Evolutionary conservation across 371 early-diverging fungal genomes (phyloP).

Genomic region (Mortierella sp.): DNA sequence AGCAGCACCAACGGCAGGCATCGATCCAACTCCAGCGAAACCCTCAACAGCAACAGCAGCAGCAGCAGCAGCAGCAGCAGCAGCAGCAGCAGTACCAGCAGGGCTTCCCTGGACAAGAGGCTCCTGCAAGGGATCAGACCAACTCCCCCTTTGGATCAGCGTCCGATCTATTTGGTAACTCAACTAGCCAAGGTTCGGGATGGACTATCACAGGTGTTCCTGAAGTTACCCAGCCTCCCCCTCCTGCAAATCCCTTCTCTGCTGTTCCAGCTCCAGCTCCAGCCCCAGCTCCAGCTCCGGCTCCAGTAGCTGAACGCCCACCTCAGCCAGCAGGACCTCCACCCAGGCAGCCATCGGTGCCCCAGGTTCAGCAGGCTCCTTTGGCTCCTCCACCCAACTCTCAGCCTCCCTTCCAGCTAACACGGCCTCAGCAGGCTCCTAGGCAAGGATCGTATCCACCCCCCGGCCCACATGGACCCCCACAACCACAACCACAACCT

Average conservation of each 20-base stretch:
- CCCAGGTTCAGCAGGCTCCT: slow-evolving; percentile 19
- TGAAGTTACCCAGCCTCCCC: too few relatives aligned
- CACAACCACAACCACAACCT: slow-evolving; percentile 2
- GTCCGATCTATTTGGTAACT: slow-evolving; percentile 46
- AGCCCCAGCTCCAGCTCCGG: slow-evolving; percentile 16
- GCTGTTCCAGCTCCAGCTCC: too few relatives aligned
- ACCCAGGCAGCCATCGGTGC: slow-evolving; percentile 14
- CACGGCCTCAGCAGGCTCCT: slow-evolving; percentile 28
- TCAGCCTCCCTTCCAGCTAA: slow-evolving; percentile 17
- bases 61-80: slow-evolving; percentile 31
- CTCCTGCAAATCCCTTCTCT: slow-evolving; percentile 13
- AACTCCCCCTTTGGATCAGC: slow-evolving; percentile 29
- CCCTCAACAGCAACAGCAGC: slow-evolving; percentile 29
- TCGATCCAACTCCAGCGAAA: slow-evolving; percentile 16
- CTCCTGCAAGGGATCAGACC: slow-evolving; percentile 21
- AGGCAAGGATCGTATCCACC: slow-evolving; percentile 19
- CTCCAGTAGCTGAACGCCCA: slow-evolving; percentile 20
- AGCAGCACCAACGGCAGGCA: slow-evolving; percentile 17
- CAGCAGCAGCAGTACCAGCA: slow-evolving; percentile 25
- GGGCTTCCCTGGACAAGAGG: slow-evolving; percentile 32
- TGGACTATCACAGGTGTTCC: too few relatives aligned
- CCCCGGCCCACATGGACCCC: slow-evolving; percentile 20
- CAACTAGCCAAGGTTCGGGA: slow-evolving; percentile 27
- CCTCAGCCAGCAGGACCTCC: slow-evolving; percentile 26
- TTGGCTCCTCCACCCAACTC: slow-evolving; percentile 22